phyloP scores from a whole-genome alignment of 2,329 filamentous ascomycete species.

The Huntiella moniliformis region DNA sequence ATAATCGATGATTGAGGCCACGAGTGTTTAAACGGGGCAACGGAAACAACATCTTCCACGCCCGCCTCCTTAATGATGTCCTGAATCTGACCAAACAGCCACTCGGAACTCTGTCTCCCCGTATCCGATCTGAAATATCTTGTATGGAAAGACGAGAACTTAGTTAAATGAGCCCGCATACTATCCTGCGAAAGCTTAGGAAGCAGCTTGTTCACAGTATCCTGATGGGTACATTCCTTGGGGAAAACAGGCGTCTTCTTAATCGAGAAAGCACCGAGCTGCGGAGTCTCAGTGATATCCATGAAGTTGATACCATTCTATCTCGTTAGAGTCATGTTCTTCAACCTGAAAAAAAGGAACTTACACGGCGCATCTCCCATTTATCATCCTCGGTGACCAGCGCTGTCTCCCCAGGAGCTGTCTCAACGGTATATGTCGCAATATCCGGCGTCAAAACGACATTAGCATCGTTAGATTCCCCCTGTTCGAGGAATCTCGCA shows the following conservation, averaged over 20 bases:
- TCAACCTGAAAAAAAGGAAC: conserved; percentile 16
- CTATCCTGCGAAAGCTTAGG: conserved; percentile 52
- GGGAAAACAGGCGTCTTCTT: conserved; percentile 39
- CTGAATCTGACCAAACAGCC: conserved; percentile 62
- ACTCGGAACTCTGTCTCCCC: conserved; percentile 70
- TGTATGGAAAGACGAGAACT: conserved; percentile 61
- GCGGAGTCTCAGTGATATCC: conserved; percentile 66
- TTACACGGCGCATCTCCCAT: conserved; percentile 70
- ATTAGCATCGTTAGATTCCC: conserved; percentile 26
- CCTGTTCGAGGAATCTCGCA: conserved; percentile 36
- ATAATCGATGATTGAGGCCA: conserved; percentile 90
- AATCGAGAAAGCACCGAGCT: conserved; percentile 24
- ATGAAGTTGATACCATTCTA: conserved; percentile 79
- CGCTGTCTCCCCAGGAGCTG: conserved; percentile 61
- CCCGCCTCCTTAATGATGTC: conserved; percentile 52
- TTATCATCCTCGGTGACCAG: conserved; percentile 93
- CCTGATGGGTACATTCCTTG: conserved; percentile 41
- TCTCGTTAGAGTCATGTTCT: not conserved
- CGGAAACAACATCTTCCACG: conserved; percentile 46
- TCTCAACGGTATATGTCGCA: conserved; percentile 59
- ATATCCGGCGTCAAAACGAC: conserved; percentile 27
- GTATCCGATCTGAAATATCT: conserved; percentile 65
- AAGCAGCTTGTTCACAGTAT: conserved; percentile 48
- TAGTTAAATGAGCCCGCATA: conserved; percentile 62
- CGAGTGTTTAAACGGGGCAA: conserved; percentile 56